These are phyloP conservation scores for Manihot esculenta DNA, from an alignment of 441 rosid species.

Conservation along the genomic window DNA sequence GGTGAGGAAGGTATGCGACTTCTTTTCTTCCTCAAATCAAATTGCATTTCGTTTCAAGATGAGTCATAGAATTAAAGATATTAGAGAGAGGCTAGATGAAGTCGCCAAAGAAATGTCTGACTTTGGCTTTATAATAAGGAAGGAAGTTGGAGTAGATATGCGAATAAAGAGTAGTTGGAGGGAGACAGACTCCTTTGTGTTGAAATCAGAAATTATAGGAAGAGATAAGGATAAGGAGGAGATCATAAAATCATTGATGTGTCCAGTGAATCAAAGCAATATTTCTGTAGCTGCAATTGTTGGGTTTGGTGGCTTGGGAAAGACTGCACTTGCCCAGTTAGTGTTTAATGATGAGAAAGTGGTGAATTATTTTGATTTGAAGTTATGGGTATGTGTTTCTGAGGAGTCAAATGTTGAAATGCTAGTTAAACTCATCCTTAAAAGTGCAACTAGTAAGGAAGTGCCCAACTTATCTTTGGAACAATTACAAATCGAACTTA, in stretches of 20 bases:
- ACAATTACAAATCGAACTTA: too few species aligned
- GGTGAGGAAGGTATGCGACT: background rate
- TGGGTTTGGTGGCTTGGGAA: constrained; percentile 31
- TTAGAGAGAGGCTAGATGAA: constrained; percentile 16
- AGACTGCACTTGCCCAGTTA: constrained; percentile 33
- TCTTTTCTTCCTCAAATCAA: constrained; percentile 14
- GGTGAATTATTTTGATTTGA: background rate
- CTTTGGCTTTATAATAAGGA: too few species aligned
- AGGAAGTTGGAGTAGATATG: too few species aligned
- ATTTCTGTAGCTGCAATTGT: constrained; percentile 13
- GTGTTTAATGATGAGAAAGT: constrained; percentile 21
- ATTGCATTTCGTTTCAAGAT: constrained; percentile 13
- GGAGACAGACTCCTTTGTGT: too few species aligned
- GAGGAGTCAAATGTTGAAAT: background rate
- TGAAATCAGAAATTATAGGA: too few species aligned
- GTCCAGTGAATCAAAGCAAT: too few species aligned
- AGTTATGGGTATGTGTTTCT: background rate
- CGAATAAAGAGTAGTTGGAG: too few species aligned
- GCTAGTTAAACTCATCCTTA: background rate
- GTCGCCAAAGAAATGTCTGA: background rate
- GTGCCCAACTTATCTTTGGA: too few species aligned
- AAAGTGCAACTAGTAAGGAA: too few species aligned
- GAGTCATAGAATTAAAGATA: constrained; percentile 10
- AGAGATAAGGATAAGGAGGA: constrained; percentile 19
- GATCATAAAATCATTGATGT: background rate